Base-by-base conservation (phyloP, 345 rosid species). In the Chamaenerion angustifolium region DNA sequence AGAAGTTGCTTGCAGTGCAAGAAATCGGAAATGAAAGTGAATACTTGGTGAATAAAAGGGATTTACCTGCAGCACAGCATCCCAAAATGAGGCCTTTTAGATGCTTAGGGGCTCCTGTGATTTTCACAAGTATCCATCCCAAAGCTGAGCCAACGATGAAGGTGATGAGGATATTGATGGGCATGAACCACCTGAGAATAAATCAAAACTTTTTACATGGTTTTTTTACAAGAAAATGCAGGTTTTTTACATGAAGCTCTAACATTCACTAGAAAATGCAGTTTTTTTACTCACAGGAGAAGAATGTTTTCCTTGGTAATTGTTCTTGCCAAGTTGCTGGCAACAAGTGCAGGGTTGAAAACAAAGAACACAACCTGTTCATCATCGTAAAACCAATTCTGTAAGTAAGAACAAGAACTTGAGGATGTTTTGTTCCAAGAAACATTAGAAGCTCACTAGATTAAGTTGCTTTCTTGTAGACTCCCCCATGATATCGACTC, bases 121-220 rank as follows among this genome's bases (percentile, higher is more conserved):
- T 31, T 68, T 54, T 68, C 12, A 70, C 35, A 8, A 78, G 71
- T 25, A 75, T 12, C 78, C 74, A 75, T 10, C 76, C 78, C n/a
- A 78, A 67, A 2, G 53, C 43, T 11, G 84, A 72, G 14, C 80
- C 84, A 46, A 75, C 13, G 10, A 72, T 25, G 41, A 72, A 68
- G 1, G 75, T 54, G 19, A 70, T 43, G 18, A 75, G 66, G 50
- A 72, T 57, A 57, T 66, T 78, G 65, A 75, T 49, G 11, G 80
- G 80, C 84, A 72, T 75, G 63, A 78, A 78, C 84, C 83, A 71
- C 71, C 80, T 78, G 13, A 50, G 42, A 31, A 14, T 1, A 50
- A 51, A 31, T 43, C 9, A 10, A 43, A 14, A 15, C 14, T 44
- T 21, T 21, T 45, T 13, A 5, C 13, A 2, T 11, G 45, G n/a